Evolutionary conservation across 768 basidiomycete species (phyloP).

Genomic region (Lactarius sp.): DNA sequence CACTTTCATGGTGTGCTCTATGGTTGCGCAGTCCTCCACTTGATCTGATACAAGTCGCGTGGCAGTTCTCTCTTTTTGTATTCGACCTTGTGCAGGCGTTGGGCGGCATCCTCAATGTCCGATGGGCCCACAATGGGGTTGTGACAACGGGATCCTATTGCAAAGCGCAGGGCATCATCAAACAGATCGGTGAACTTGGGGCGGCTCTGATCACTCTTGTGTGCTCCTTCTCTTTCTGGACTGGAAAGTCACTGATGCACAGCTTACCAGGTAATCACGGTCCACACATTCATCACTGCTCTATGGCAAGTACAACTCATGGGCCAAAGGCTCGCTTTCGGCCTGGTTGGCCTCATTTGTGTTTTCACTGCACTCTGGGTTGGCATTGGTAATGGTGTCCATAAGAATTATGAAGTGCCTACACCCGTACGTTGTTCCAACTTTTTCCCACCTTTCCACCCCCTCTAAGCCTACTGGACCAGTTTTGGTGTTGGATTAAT

Average conservation of each 20-base stretch:
- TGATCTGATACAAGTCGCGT: slow-evolving; percentile 21
- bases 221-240: slow-evolving; percentile 9
- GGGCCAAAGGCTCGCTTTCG: slow-evolving; percentile 29
- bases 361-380: slow-evolving; percentile 33
- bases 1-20: slow-evolving; percentile 36
- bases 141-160: slow-evolving; percentile 36
- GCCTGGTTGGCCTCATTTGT: slow-evolving; percentile 4
- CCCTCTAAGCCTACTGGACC: slow-evolving; percentile 8
- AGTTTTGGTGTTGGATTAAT: slow-evolving; percentile 45
- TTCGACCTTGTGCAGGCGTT: slow-evolving; percentile 38
- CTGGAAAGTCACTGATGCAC: slow-evolving; percentile 28
- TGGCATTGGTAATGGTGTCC: slow-evolving; percentile 31
- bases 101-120: slow-evolving; percentile 37
- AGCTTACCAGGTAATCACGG: slow-evolving; percentile 27
- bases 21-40: background rate
- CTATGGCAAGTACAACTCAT: slow-evolving; percentile 35
- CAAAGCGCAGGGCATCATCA: slow-evolving; percentile 37
- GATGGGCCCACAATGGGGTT: slow-evolving; percentile 35
- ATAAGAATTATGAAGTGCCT: slow-evolving; percentile 32
- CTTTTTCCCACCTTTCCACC: background rate
- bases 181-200: slow-evolving; percentile 41
- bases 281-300: slow-evolving; percentile 39
- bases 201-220: slow-evolving; percentile 42
- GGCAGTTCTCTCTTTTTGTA: slow-evolving; percentile 27
- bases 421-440: slow-evolving; percentile 32